phyloP scores from a whole-genome alignment of 1,284 basidiomycete genomes.

The Papiliotrema flavescens region DNA sequence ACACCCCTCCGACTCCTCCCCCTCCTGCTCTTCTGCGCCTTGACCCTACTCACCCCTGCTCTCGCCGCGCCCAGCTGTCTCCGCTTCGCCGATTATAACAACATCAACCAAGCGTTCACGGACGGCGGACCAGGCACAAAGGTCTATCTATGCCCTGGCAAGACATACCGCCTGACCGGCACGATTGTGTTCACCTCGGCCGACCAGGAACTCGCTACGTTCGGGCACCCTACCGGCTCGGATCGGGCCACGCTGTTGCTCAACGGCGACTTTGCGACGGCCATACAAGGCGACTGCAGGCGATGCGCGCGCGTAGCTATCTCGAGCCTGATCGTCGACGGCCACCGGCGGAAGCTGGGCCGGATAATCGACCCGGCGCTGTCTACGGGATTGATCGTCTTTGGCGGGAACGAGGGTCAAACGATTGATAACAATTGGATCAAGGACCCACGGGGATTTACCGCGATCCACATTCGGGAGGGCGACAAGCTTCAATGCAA shows the following conservation, averaged over 20 bases:
- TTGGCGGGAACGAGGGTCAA: conserved; percentile 50
- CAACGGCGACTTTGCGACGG: conserved; percentile 36
- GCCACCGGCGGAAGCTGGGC: conserved; percentile 38
- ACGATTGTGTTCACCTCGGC: conserved; percentile 52
- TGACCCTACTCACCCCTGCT: conserved; percentile 10
- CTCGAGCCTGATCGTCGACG: conserved; percentile 46
- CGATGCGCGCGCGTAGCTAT: conserved; percentile 47
- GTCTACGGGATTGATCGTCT: conserved; percentile 38
- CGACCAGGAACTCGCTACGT: conserved; percentile 52
- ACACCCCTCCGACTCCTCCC: conserved; percentile 4
- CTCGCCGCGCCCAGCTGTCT: conserved; percentile 28
- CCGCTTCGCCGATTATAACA: conserved; percentile 37
- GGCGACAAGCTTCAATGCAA: conserved; percentile 46
- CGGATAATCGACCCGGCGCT: conserved; percentile 25
- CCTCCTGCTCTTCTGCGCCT: conserved; percentile 3
- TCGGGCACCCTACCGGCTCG: conserved; percentile 49
- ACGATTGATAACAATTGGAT: conserved; percentile 34
- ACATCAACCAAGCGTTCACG: conserved; percentile 43
- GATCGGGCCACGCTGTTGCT: conserved; percentile 48
- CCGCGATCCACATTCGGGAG: conserved; percentile 48
- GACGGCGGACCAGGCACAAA: conserved; percentile 48
- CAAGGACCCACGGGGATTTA: conserved; percentile 47
- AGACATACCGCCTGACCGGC: conserved; percentile 44
- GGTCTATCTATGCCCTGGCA: conserved; percentile 51
- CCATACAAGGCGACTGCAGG: conserved; percentile 49